Conservation (phyloP, 371 early-diverging fungal species). For the Coemansia sp. region DNA sequence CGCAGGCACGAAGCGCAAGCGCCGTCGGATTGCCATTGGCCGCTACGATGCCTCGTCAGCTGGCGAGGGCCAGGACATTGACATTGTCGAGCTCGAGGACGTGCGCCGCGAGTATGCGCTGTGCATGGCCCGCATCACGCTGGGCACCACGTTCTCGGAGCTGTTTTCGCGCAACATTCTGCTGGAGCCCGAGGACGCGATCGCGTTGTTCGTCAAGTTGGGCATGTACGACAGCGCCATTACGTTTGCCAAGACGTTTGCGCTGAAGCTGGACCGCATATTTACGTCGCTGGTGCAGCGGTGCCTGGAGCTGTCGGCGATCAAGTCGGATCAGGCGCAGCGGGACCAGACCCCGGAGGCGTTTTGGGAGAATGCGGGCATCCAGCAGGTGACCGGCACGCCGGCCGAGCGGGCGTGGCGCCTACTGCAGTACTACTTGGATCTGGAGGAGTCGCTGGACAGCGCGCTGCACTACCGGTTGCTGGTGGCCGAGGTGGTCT, state of each 20-base stretch:
- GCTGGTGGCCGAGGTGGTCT: constrained; percentile 46
- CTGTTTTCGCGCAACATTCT: constrained; percentile 39
- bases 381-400: constrained; percentile 37
- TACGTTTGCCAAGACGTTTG: constrained; percentile 47
- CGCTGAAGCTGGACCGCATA: constrained; percentile 35
- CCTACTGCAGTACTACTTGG: constrained; percentile 48
- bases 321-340: constrained; percentile 3
- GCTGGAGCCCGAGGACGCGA: constrained; percentile 50
- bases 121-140: constrained; percentile 51
- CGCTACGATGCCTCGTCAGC: constrained; percentile 16
- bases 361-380: constrained; percentile 34
- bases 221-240: constrained; percentile 56
- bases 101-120: constrained; percentile 55
- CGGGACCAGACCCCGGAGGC: constrained; percentile 26
- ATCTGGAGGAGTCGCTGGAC: constrained; percentile 40
- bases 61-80: constrained; percentile 32
- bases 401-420: constrained; percentile 53
- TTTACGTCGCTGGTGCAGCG: constrained; percentile 44
- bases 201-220: constrained; percentile 47
- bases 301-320: constrained; percentile 36
- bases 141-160: constrained; percentile 49
- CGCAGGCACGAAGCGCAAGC: constrained; percentile 23
- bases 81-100: constrained; percentile 50
- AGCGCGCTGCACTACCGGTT: constrained; percentile 28
- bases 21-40: constrained; percentile 31